Percentiles rank a stretch among this genome's conserved stretches.
Conservation (phyloP, 2,329 filamentous ascomycete species). For the Fusarium ramigenum region DNA sequence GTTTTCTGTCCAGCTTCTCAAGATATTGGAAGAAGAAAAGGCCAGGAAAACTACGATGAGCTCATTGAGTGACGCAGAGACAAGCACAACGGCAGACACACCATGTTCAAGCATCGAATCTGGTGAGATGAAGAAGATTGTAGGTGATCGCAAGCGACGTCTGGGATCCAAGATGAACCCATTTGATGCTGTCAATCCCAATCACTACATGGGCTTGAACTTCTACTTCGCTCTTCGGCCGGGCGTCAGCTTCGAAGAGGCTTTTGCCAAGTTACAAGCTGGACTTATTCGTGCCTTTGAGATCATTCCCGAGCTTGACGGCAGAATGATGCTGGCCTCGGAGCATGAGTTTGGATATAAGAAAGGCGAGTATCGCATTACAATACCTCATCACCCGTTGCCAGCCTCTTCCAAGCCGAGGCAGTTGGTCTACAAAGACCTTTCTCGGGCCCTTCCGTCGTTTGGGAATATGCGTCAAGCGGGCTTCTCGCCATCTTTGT, state of each 20-base stretch:
- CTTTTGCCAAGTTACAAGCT: neutral
- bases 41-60: fast-evolving
- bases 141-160: neutral
- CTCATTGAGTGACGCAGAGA: fast-evolving
- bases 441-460: neutral
- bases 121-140: neutral
- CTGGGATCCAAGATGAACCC: conserved; percentile 4
- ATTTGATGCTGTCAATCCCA: conserved; percentile 4
- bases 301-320: conserved; percentile 1
- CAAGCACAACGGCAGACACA: neutral
- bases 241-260: neutral
- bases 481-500: neutral
- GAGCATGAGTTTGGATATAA: conserved; percentile 5
- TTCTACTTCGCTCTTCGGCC: neutral
- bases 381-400: neutral
- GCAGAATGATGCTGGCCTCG: conserved; percentile 5
- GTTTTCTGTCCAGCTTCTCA: neutral
- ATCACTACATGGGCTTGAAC: conserved; percentile 12
- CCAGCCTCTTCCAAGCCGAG: neutral
- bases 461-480: neutral
- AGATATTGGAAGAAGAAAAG: neutral
- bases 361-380: conserved; percentile 2
- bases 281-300: neutral
- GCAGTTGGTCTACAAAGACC: neutral
- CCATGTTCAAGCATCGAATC: neutral